Percentiles rank a stretch among this genome's conserved stretches.
phyloP scores from a whole-genome alignment of 345 rosid species.

The Populus ilicifolia region DNA sequence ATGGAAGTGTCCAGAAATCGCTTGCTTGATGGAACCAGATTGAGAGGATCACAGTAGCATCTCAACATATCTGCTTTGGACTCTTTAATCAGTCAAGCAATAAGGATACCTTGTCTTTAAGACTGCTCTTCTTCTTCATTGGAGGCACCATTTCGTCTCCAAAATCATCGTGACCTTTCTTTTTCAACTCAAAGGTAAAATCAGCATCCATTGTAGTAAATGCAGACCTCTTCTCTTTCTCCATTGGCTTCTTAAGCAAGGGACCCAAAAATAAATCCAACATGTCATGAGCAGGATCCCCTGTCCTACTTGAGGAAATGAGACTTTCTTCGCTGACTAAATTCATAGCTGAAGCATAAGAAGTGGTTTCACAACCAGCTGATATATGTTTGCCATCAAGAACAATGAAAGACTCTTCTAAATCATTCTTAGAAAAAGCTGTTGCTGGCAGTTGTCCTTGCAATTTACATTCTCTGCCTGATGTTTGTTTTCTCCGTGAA shows the following conservation, averaged over 20 bases:
- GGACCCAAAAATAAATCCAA: slow-evolving; percentile 54
- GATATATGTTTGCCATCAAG: slow-evolving; percentile 5
- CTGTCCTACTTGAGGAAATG: slow-evolving; percentile 19
- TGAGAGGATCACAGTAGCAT: neutral
- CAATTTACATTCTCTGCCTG: slow-evolving; percentile 8
- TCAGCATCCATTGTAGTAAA: slow-evolving; percentile 12
- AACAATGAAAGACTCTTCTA: slow-evolving; percentile 8
- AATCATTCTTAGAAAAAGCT: slow-evolving; percentile 2
- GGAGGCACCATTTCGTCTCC: slow-evolving; percentile 21
- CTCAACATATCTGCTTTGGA: neutral
- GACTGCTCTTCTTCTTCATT: slow-evolving; percentile 45
- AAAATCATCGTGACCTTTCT: slow-evolving; percentile 15
- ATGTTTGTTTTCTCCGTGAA: slow-evolving; percentile 3
- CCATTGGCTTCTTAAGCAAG: slow-evolving; percentile 38
- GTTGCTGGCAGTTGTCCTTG: neutral
- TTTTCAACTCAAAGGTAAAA: slow-evolving; percentile 14
- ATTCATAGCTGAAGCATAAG: slow-evolving; percentile 7
- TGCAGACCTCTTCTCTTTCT: slow-evolving; percentile 21
- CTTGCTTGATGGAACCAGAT: neutral
- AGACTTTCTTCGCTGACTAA: slow-evolving; percentile 10
- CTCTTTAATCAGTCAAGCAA: slow-evolving; percentile 31
- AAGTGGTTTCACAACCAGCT: slow-evolving; percentile 3
- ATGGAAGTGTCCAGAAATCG: neutral
- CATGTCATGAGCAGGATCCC: slow-evolving; percentile 54
- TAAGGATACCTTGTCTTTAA: slow-evolving; percentile 48